Evolutionary conservation across 257 asterid genomes (phyloP), one percentile per base, ranked within the genome.

Genomic region (Solanum bulbocastanum): DNA sequence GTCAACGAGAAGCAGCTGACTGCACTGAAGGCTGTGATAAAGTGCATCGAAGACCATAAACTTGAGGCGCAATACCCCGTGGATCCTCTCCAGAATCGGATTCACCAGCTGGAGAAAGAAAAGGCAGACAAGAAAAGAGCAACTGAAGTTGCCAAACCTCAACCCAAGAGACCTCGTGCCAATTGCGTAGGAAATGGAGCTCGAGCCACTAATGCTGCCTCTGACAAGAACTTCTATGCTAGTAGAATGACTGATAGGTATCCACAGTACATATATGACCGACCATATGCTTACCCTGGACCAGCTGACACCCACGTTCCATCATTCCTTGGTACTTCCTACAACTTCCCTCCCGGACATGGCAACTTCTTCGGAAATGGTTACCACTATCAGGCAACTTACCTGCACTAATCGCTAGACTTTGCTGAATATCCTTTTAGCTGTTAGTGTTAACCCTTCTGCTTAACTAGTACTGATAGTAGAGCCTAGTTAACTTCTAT

Each of bases 41-140:
- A 93, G 91, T 97, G 99, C 93, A 88, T 96, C 2, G 99, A 96
- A 91, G 99, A 96, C 73, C 98, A 96, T 56, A 94, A 95, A 89
- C 97, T 97, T 6, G 99, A 95, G 91, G 90, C 35, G 39, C 94
- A 90, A 78, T 94, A 94, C 90, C 98, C 98, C 0, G 56, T 94
- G 84, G 99, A 94, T 58, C 93, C 97, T 32, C 99, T 97, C 87
- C 99, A 97, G 88, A 97, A 95, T 71, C 93, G 93, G 93, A 92
- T 97, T 32, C 86, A 88, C 35, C 97, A 91, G 88, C 93, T 96
- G 37, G 99, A 97, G 95, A 97, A 95, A 90, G 97, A 94, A 69
- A 97, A 96, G 93, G 99, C 99, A 6, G 99, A 94, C 92, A 97
- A 95, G 96, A 97, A 97, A 90, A 94, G 98, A 68, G 98, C 95